Evolutionary conservation across 2,329 filamentous ascomycete species (phyloP), one percentile per base, ranked within the genome.

Genomic region (Ceratocystis diversiconidia): DNA sequence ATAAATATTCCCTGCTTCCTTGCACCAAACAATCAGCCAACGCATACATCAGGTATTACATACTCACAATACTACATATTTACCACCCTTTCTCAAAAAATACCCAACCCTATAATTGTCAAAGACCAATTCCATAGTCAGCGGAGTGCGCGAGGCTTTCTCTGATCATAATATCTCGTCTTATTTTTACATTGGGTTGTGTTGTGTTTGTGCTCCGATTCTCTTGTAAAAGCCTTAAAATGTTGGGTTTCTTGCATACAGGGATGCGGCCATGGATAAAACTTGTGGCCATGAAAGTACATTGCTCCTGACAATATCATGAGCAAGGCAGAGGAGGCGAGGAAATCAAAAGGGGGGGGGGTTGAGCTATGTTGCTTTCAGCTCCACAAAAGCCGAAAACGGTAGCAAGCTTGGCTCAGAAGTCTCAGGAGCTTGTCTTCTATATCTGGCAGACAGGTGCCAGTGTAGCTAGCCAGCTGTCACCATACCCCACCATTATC

Each of bases 1-100:
- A 64, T 64, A 52, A 57, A 52, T 50, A 50, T 22, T 22, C 12
- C 28, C 52, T 64, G 62, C 62, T 15, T n/a, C 48, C 30, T 57
- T 32, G 57, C 48, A 57, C 25, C 32, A 64, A 15, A 19, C 28
- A 57, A 30, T 36, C 19, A 32, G 62, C 62, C 62, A 64, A n/a
- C 48, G 44, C 62, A 64, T 64, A 52, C 22, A 52, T 52, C 4
- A 52, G 10, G 22, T 52, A 2, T 28, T 52, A 52, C 48, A 52
- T 52, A 6, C 4, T 25, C 48, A 25, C 5, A 25, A 25, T 28
- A 15, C 36, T 41, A 4, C 36, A 41, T 50, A 5, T 50, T 19
- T 22, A 50, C n/a, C 36, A 15, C 10, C 36, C 36, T 41, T 41
- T 41, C 10, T 41, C 36, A 41, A 15, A 41, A 36, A 41, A 41